Conservation (phyloP, 2,329 filamentous ascomycete species). For the Fusarium kyushuense region DNA sequence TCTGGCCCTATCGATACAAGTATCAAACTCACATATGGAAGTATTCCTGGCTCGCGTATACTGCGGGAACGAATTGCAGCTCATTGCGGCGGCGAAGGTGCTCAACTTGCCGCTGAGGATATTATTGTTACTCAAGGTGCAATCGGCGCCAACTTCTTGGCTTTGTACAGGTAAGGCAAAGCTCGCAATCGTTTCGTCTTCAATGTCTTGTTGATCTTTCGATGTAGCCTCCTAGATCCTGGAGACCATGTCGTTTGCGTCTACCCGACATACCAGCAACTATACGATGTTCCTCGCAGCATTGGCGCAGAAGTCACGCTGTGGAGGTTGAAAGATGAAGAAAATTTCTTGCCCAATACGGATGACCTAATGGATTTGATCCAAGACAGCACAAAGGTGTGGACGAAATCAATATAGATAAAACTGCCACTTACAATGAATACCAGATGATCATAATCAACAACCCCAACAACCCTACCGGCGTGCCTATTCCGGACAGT, state of each 20-base stretch:
- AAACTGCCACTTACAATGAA: conserved; percentile 15
- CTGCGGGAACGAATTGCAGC: conserved; percentile 74
- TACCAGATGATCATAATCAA: conserved; percentile 64
- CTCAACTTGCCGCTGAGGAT: conserved; percentile 65
- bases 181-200: neutral
- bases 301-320: conserved; percentile 82
- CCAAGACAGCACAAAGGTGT: conserved; percentile 76
- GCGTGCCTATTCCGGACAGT: conserved; percentile 72
- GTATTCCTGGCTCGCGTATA: conserved; percentile 74
- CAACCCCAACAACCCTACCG: conserved; percentile 87
- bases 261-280: conserved; percentile 87
- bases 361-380: conserved; percentile 74
- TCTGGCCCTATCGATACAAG: conserved; percentile 60
- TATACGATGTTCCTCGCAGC: conserved; percentile 80
- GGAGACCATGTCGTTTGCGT: conserved; percentile 89
- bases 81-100: conserved; percentile 70
- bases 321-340: conserved; percentile 75
- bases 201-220: conserved; percentile 36
- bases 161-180: conserved; percentile 44
- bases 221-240: conserved; percentile 77
- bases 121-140: conserved; percentile 83
- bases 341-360: conserved; percentile 75
- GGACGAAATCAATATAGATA: neutral
- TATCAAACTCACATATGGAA: conserved; percentile 76
- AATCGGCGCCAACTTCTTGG: conserved; percentile 86